phyloP scores from a whole-genome alignment of 495 filamentous ascomycete genomes.

The Neurospora intermedia region DNA sequence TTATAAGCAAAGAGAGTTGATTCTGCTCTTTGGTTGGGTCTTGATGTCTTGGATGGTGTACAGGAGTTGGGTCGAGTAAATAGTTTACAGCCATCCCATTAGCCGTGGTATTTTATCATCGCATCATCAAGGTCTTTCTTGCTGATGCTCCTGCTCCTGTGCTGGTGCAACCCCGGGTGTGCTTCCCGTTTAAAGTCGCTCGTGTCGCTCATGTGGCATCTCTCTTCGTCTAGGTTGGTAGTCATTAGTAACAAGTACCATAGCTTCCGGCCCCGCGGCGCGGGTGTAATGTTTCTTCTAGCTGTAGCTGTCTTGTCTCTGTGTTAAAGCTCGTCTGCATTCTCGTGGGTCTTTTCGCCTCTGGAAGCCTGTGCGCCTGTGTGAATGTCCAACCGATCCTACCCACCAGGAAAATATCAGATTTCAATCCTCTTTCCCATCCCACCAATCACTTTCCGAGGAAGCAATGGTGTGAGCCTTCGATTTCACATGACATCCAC shows the following conservation, averaged over 20 bases:
- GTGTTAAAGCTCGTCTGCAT: not conserved
- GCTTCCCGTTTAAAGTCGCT: not conserved
- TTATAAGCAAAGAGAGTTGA: not conserved
- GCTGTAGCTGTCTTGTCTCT: not conserved
- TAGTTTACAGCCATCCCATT: not conserved
- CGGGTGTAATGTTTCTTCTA: not conserved
- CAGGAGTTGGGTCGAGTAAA: not conserved
- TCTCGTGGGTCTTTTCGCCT: not conserved
- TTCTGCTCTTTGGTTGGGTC: not conserved
- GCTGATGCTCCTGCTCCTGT: not conserved
- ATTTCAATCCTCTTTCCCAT: not conserved
- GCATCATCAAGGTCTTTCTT: not conserved
- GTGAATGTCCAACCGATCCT: not conserved
- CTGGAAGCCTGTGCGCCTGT: not conserved
- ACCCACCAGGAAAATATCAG: not conserved
- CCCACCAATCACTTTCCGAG: not conserved
- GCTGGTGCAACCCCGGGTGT: not conserved
- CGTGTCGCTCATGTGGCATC: not conserved
- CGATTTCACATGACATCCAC: not conserved
- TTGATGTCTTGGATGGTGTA: not conserved
- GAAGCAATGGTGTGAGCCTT: not conserved
- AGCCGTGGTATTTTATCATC: not conserved
- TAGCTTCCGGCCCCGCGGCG: not conserved
- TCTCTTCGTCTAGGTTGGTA: not conserved
- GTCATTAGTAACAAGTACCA: not conserved